These are phyloP conservation scores for Trichoderma sp. DNA, from an alignment of 2,329 filamentous ascomycete species.

Conservation along the genomic window DNA sequence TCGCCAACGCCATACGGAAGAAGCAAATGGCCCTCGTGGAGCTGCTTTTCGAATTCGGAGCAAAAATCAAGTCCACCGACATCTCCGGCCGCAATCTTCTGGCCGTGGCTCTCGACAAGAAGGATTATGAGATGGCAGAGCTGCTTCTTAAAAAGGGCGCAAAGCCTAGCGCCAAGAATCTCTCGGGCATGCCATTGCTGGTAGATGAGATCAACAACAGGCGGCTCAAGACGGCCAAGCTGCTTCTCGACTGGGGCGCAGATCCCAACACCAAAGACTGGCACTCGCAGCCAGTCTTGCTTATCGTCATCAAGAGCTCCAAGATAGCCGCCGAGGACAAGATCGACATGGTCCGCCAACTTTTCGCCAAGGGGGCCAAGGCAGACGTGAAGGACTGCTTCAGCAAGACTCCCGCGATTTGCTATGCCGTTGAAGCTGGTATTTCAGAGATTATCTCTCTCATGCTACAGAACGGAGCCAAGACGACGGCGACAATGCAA, in stretches of 20 bases:
- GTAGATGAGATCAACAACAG: conserved; percentile 37
- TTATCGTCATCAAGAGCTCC: conserved; percentile 32
- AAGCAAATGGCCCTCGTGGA: conserved; percentile 31
- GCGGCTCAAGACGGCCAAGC: conserved; percentile 34
- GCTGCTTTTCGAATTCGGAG: conserved; percentile 39
- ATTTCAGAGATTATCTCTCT: conserved; percentile 30
- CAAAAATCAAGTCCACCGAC: conserved; percentile 35
- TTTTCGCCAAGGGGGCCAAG: conserved; percentile 39
- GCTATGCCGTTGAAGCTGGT: conserved; percentile 31
- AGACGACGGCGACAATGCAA: conserved; percentile 32
- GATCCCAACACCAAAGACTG: conserved; percentile 36
- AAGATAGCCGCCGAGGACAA: conserved; percentile 31
- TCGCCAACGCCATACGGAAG: conserved; percentile 34
- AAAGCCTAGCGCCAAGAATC: conserved; percentile 32
- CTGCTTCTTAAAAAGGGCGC: conserved; percentile 40
- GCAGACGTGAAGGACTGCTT: conserved; percentile 32
- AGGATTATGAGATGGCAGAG: conserved; percentile 34
- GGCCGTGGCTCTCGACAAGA: conserved; percentile 32
- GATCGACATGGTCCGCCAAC: conserved; percentile 30
- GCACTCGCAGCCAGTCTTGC: conserved; percentile 35
- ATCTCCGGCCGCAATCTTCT: conserved; percentile 35
- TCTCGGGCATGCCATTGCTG: conserved; percentile 37
- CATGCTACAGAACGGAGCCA: conserved; percentile 34
- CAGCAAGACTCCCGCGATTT: conserved; percentile 28
- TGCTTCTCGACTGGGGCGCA: conserved; percentile 39